Base-by-base conservation (phyloP, 306 rosid genomes). In the Ochetophila trinervis region DNA sequence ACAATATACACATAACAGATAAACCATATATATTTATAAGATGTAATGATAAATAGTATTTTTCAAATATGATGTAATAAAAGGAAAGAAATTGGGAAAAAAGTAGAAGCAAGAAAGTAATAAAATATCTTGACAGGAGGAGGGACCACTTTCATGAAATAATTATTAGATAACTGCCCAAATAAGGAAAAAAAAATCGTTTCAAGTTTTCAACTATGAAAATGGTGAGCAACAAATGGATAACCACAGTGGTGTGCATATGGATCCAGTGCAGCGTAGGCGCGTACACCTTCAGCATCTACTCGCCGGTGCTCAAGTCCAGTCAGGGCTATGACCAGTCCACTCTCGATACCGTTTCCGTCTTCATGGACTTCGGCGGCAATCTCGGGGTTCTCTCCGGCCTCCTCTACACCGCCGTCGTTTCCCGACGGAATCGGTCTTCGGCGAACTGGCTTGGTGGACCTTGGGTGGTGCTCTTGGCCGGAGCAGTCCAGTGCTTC, bases 241-340 rank as follows among this genome's bases (percentile, higher is more conserved):
- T 78, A 0, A 81, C 89, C 0, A 86, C 86, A 1, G 93, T 76
- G 30, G 87, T 86, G 8, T 58, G 94, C 65, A 79, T 93, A 34
- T 86, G 91, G 97, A 89, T 93, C 70, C 97, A 89, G 69, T 84
- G 90, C 80, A 68, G 82, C 86, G 78, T 81, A 78, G 98, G 98
- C 0, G 83, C 97, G 5, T 89, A 87, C 84, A 85, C 98, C 78
- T 93, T 89, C 81, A 73, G 91, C 78, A 76, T 93, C 78, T 89
- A 93, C 78, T 89, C 98, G 48, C 52, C 94, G 0, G 77, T 71
- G 0, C 89, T 93, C 65, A 93, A 93, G 63, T 82, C 97, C 9
- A 53, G 78, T 8, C 97, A 89, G 36, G 77, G 79, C 49, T 93
- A 93, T 69, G 85, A 86, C 36, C 97, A 93, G 74, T 89, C 94